Percentiles rank a stretch among this genome's conserved stretches.
Evolutionary conservation across 257 asterid genomes (phyloP).

Genomic region (Solanum sitiens): DNA sequence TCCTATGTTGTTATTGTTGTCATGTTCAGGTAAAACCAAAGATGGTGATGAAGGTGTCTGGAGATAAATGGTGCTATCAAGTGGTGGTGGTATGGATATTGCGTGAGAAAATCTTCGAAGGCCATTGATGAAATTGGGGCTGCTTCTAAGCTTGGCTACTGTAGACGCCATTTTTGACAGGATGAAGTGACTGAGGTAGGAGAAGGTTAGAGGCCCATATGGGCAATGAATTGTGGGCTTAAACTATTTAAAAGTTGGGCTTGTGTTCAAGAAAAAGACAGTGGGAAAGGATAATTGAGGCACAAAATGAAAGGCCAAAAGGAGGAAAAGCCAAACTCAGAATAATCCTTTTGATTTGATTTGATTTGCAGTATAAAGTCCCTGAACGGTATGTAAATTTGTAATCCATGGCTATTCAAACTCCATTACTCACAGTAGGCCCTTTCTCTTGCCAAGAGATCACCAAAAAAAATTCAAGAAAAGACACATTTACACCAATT

Average conservation of each 20-base stretch:
- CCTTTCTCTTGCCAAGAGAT: not conserved
- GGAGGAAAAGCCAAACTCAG: not conserved
- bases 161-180: slow-evolving; percentile 14
- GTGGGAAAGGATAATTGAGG: not conserved
- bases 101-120: slow-evolving; percentile 44
- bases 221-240: not conserved
- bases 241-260: not conserved
- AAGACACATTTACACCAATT: not conserved
- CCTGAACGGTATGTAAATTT: not conserved
- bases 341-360: not conserved
- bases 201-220: not conserved
- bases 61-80: slow-evolving; percentile 19
- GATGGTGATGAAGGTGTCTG: slow-evolving; percentile 23
- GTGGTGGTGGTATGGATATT: slow-evolving; percentile 35
- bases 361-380: not conserved
- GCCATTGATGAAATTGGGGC: slow-evolving; percentile 7
- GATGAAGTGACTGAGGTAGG: not conserved
- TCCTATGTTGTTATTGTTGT: not conserved
- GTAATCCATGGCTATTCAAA: not conserved
- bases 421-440: not conserved
- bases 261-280: not conserved
- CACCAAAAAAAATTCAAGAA: not conserved
- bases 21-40: slow-evolving; percentile 42
- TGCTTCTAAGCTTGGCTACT: slow-evolving; percentile 18
- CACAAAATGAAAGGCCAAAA: not conserved